These are phyloP conservation scores for Calophaca sinica DNA, from an alignment of 306 rosid species.

Conservation along the genomic window DNA sequence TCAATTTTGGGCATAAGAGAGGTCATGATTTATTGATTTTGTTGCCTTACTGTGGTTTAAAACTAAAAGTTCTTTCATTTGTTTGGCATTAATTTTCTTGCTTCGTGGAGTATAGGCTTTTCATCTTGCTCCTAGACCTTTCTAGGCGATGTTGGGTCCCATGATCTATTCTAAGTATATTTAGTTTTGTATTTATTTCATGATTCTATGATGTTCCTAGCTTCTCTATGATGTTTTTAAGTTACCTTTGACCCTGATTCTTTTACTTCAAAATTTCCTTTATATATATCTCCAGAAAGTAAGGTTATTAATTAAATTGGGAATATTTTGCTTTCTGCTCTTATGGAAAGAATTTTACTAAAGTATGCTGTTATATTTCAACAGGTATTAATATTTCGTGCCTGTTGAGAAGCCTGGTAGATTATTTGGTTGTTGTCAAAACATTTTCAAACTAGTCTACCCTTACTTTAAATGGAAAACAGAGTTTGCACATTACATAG, in stretches of 20 bases:
- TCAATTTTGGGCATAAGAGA: constrained; percentile 48
- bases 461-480: constrained; percentile 40
- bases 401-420: constrained; percentile 12
- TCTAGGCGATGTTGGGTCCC: constrained; percentile 59
- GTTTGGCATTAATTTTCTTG: constrained; percentile 44
- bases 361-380: constrained; percentile 12
- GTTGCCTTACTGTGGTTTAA: constrained; percentile 35
- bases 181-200: constrained; percentile 38
- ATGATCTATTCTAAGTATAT: constrained; percentile 39
- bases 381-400: too few species aligned
- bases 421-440: constrained; percentile 40
- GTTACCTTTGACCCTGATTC: constrained; percentile 39
- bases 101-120: constrained; percentile 42
- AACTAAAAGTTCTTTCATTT: constrained; percentile 24
- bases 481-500: constrained; percentile 6
- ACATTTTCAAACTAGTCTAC: constrained; percentile 28
- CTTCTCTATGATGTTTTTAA: constrained; percentile 41
- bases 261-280: constrained; percentile 47
- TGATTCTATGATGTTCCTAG: constrained; percentile 7
- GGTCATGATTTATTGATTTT: constrained; percentile 24
- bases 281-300: constrained; percentile 37
- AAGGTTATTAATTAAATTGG: constrained; percentile 17
- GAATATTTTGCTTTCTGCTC: constrained; percentile 36
- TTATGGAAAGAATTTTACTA: constrained; percentile 25
- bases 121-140: constrained; percentile 51